Percentiles rank a stretch among this genome's conserved stretches.
phyloP scores from a whole-genome alignment of 148 eudicot genomes.

The Amaranthus hypochondriacus region DNA sequence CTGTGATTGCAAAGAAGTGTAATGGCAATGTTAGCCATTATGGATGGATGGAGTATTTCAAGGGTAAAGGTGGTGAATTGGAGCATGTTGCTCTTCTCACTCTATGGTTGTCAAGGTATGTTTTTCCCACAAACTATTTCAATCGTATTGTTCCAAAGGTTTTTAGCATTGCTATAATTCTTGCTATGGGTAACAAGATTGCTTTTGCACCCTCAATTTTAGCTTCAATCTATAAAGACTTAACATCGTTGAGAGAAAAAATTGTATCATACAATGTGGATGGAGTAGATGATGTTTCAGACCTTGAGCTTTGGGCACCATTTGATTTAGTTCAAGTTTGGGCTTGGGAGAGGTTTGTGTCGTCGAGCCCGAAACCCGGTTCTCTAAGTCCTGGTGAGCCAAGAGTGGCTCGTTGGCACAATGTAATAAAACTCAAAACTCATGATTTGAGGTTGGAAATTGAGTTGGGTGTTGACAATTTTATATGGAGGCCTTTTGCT shows the following conservation, averaged over 20 bases:
- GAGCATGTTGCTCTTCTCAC: constrained; percentile 36
- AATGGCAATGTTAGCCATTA: not conserved
- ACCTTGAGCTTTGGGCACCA: constrained; percentile 17
- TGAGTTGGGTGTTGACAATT: constrained; percentile 17
- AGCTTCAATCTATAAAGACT: constrained; percentile 38
- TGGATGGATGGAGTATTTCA: constrained; percentile 30
- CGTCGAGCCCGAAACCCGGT: constrained; percentile 9
- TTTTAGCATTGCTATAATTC: constrained; percentile 25
- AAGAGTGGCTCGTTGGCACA: constrained; percentile 32
- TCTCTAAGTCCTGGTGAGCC: constrained; percentile 6
- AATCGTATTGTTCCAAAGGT: not conserved
- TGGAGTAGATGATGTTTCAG: not conserved
- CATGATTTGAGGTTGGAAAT: constrained; percentile 9
- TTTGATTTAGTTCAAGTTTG: constrained; percentile 46
- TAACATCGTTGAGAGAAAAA: constrained; percentile 21
- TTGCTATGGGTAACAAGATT: constrained; percentile 25
- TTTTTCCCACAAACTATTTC: constrained; percentile 3
- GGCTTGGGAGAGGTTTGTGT: constrained; percentile 52
- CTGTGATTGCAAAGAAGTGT: not conserved
- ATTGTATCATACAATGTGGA: not conserved
- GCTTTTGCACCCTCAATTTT: constrained; percentile 35
- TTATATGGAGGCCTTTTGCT: constrained; percentile 44
- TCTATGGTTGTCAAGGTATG: constrained; percentile 37
- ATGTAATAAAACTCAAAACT: not conserved
- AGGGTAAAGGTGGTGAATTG: constrained; percentile 19